A percentile compares a stretch with the other conserved stretches of the same genome.
phyloP scores from a whole-genome alignment of 1,284 basidiomycete species.

The Peniophora sp. region DNA sequence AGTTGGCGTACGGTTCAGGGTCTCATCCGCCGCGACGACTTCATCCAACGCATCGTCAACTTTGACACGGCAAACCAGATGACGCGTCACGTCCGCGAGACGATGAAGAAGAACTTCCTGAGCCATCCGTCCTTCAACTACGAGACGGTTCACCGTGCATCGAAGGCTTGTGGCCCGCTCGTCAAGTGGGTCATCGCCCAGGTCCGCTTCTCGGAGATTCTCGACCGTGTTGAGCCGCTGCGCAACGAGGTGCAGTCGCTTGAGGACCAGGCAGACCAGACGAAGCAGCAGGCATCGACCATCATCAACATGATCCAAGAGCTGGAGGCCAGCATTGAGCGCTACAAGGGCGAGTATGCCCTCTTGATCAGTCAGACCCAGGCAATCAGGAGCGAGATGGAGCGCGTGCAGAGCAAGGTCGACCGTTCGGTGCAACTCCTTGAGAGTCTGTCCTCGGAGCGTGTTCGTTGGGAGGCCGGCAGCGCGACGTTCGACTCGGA shows the following conservation, averaged over 20 bases:
- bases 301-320: constrained; percentile 92
- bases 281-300: constrained; percentile 85
- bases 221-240: constrained; percentile 96
- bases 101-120: constrained; percentile 93
- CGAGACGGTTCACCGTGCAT: constrained; percentile 92
- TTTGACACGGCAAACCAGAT: constrained; percentile 92
- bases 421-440: constrained; percentile 95
- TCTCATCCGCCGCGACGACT: constrained; percentile 96
- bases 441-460: constrained; percentile 92
- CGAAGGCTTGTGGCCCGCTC: constrained; percentile 95
- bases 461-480: constrained; percentile 90
- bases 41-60: constrained; percentile 94
- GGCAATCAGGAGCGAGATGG: constrained; percentile 97
- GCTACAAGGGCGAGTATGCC: constrained; percentile 98
- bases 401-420: constrained; percentile 94
- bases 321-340: constrained; percentile 87
- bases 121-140: constrained; percentile 91
- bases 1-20: constrained; percentile 96
- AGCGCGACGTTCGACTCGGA: constrained; percentile 96
- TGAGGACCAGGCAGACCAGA: constrained; percentile 86
- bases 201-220: constrained; percentile 94
- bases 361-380: constrained; percentile 95
- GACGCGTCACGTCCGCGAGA: constrained; percentile 84
- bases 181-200: constrained; percentile 99
- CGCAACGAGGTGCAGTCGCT: constrained; percentile 93